These are phyloP conservation scores for Suzukiozyma palmioleophila DNA, from an alignment of 1,139 yeast species.

Conservation along the genomic window DNA sequence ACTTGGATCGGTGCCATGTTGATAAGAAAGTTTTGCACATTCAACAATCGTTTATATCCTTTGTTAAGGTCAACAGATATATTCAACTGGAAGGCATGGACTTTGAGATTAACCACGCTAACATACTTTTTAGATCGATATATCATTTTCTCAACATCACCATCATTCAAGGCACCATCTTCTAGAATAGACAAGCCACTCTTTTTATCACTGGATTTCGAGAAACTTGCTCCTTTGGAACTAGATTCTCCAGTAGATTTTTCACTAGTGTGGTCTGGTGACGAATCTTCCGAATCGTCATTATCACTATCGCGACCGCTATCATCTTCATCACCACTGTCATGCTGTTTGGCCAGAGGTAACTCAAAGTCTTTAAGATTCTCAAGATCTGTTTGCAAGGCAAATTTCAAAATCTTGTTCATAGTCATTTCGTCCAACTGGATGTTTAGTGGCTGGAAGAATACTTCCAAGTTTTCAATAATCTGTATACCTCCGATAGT, in stretches of 20 bases:
- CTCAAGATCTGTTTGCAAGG: slow-evolving; percentile 44
- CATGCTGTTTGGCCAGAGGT: slow-evolving; percentile 9
- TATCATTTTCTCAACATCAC: slow-evolving; percentile 54
- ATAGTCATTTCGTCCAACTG: slow-evolving; percentile 62
- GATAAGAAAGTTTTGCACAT: slow-evolving; percentile 56
- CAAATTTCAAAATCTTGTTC: slow-evolving; percentile 48
- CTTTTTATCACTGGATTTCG: slow-evolving; percentile 6
- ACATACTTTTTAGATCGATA: slow-evolving; percentile 54
- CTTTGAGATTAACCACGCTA: slow-evolving; percentile 46
- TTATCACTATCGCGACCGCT: slow-evolving; percentile 8
- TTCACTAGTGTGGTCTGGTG: slow-evolving; percentile 2
- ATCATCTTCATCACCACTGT: slow-evolving; percentile 10
- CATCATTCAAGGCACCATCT: slow-evolving; percentile 23
- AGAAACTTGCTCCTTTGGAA: neutral
- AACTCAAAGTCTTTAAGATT: neutral
- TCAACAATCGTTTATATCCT: slow-evolving; percentile 54
- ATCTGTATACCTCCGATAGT: slow-evolving; percentile 68
- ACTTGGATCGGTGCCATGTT: slow-evolving; percentile 51
- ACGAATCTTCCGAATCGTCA: slow-evolving; percentile 8
- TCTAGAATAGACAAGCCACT: slow-evolving; percentile 2
- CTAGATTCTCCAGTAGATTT: neutral
- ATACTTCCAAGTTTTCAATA: slow-evolving; percentile 49
- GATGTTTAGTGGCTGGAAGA: slow-evolving; percentile 51
- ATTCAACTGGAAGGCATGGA: slow-evolving; percentile 45
- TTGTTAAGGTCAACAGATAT: slow-evolving; percentile 54